A percentile compares a stretch with the other conserved stretches of the same genome.
Conservation (phyloP, 176 grass and related monocot species). For the Musa beccarii region DNA sequence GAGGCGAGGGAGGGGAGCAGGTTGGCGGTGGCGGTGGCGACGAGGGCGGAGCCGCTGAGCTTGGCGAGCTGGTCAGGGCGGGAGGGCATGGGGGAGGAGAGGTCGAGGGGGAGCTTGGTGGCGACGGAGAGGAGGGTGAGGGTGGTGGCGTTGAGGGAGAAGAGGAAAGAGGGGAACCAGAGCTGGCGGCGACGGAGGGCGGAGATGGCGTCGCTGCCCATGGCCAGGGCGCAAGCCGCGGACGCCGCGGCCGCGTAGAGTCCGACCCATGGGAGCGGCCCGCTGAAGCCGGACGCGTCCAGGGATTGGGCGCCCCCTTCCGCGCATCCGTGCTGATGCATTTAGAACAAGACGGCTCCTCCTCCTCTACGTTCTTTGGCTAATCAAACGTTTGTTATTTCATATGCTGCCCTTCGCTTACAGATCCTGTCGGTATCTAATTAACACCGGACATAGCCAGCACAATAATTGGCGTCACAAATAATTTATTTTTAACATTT, state of each 20-base stretch:
- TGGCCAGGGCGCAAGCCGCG: background rate
- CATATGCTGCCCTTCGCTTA: too few species aligned
- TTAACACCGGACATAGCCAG: too few species aligned
- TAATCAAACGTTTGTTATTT: too few species aligned
- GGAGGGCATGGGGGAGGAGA: background rate
- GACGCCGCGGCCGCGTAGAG: background rate
- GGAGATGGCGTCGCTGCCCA: background rate
- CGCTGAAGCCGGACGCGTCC: background rate
- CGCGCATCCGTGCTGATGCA: too few species aligned
- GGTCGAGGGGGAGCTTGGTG: background rate
- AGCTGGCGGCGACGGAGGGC: background rate
- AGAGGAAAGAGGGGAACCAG: background rate
- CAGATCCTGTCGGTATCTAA: too few species aligned
- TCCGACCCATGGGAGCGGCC: background rate
- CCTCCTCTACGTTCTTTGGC: too few species aligned
- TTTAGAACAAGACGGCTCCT: too few species aligned
- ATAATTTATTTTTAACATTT: too few species aligned
- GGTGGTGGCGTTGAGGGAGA: conserved; percentile 3
- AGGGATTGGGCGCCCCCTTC: too few species aligned
- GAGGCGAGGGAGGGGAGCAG: background rate
- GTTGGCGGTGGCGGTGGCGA: background rate
- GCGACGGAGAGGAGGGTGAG: background rate
- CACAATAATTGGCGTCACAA: too few species aligned
- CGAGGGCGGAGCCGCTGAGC: background rate
- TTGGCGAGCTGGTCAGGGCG: background rate